Evolutionary conservation across 257 asterid species (phyloP), one percentile per base, ranked within the genome.

Genomic region (Nicotiana obtusifolia): DNA sequence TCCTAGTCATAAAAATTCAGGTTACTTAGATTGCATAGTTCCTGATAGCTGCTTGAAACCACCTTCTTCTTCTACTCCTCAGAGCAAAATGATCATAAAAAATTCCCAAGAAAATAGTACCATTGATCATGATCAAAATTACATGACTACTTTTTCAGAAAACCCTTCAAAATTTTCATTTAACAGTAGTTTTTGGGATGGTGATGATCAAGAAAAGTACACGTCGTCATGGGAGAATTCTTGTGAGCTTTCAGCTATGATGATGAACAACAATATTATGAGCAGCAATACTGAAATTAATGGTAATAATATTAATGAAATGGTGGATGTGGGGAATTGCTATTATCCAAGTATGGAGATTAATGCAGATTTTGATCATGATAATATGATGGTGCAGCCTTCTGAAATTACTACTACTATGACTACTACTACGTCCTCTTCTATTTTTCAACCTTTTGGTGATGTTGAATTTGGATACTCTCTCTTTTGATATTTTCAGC

Each of bases 1-100:
- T 41, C 49, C 49, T 41, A 41, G 49, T 41, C 49, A 41, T 41
- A 13, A 41, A 41, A 41, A 41, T 57, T 96, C 99, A 2, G 99
- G 99, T 5, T 96, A 94, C 81, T 85, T 96, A 84, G 97, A 92
- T 64, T 90, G 98, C 89, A 92, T 96, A 2, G 97, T 96, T 24
- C 99, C 98, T 3, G 90, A 88, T 61, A 90, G 86, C 83, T 96
- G 89, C 82, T 84, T 96, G 83, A 92, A 91, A 84, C 98, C 98
- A 77, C 83, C 80, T 61, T 17, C 84, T 69, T 65, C 64, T 10
- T 54, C 67, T 11, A 77, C 64, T 24, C 10, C 79, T 44, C 82
- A 56, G 76, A 81, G 19, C 41, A 14, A 17, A 57, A 41, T 19
- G 83, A 35, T 37, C 53, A 44, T 2, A 41, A 41, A 22, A 71